Evolutionary conservation across 495 filamentous ascomycete species (phyloP).

Genomic region (Aspergillus heteromorphus): DNA sequence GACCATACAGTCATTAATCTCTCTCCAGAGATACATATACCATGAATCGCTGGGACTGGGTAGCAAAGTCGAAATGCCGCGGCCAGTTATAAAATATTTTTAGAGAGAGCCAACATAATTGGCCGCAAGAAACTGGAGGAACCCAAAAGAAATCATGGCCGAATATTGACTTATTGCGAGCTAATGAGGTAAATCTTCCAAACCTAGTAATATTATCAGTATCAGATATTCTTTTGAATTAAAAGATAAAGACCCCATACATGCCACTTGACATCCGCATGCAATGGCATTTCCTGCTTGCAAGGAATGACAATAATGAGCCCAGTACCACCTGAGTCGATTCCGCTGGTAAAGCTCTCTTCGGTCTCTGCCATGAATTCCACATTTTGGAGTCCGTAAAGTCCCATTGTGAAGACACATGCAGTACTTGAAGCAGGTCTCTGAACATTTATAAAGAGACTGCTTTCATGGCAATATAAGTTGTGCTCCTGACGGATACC

Average conservation of each 20-base stretch:
- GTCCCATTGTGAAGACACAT: neutral
- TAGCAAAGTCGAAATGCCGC: conserved; percentile 5
- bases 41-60: conserved; percentile 1
- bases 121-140: neutral
- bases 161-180: neutral
- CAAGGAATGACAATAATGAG: neutral
- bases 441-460: neutral
- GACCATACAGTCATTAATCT: neutral
- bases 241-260: neutral
- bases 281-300: neutral
- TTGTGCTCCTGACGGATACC: conserved; percentile 1
- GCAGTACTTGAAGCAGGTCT: neutral
- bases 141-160: conserved; percentile 3
- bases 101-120: neutral
- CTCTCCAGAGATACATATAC: neutral
- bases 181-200: neutral
- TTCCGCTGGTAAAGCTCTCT: neutral
- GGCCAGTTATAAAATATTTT: conserved; percentile 4
- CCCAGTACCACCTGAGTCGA: too few species aligned
- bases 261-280: neutral
- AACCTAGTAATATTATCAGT: neutral
- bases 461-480: neutral
- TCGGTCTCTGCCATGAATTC: neutral
- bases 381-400: neutral
- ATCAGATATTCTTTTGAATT: neutral